Percentiles rank a stretch among this genome's conserved stretches.
phyloP scores from a whole-genome alignment of 2,329 filamentous ascomycete genomes.

The Phaeosphaeriaceae sp. region DNA sequence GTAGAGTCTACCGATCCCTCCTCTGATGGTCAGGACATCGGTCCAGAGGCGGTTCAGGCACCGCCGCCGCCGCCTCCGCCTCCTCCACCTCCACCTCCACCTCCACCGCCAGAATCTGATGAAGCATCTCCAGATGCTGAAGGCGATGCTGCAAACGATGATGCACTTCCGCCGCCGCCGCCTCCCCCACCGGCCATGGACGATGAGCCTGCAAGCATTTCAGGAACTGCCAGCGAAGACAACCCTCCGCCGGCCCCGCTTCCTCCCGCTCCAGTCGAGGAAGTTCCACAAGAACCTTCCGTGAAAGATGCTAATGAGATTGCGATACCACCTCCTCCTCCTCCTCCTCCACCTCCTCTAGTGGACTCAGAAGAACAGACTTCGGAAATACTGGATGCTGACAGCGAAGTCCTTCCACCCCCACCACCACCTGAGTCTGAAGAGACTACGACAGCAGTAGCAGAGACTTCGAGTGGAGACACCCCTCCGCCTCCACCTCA shows the following conservation, averaged over 20 bases:
- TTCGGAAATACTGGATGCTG: no score
- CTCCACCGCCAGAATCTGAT: neutral
- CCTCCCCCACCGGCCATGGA: neutral
- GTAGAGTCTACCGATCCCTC: slow-evolving; percentile 12
- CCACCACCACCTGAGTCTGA: neutral
- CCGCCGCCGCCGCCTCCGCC: neutral
- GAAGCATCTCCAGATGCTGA: neutral
- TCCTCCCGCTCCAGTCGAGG: slow-evolving; percentile 3
- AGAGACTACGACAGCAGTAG: neutral
- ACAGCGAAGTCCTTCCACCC: no score
- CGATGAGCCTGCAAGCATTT: neutral
- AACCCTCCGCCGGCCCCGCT: slow-evolving; percentile 4
- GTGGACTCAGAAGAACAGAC: no score
- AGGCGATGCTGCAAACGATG: neutral
- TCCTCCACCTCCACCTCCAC: neutral
- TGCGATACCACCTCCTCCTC: neutral
- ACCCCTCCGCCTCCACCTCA: neutral
- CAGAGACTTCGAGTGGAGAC: neutral
- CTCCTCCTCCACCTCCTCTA: no score
- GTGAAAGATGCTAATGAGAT: neutral
- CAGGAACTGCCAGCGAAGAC: slow-evolving; percentile 2
- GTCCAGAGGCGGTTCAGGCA: neutral
- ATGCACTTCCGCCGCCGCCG: neutral
- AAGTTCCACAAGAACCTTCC: neutral
- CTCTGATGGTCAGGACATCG: neutral